phyloP scores from a whole-genome alignment of 345 rosid genomes.

The Rhodomyrtus tomentosa region DNA sequence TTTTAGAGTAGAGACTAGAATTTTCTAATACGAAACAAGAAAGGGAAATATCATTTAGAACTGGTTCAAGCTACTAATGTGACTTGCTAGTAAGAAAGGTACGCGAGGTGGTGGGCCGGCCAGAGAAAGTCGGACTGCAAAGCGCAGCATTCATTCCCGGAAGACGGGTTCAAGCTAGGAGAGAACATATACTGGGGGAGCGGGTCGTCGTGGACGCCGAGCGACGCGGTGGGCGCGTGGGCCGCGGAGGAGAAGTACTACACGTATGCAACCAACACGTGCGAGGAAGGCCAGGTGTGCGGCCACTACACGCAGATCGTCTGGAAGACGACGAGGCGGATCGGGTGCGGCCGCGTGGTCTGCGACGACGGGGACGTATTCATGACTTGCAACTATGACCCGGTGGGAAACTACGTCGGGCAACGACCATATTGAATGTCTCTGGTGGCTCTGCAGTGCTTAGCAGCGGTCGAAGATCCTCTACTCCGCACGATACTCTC shows the following conservation, averaged over 20 bases:
- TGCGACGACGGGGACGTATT: constrained; percentile 76
- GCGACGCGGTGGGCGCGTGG: constrained; percentile 63
- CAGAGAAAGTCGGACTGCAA: constrained; percentile 55
- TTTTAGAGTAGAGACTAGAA: background rate
- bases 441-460: background rate
- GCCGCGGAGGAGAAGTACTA: constrained; percentile 70
- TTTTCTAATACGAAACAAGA: background rate
- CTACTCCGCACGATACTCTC: background rate
- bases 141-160: constrained; percentile 51
- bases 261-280: constrained; percentile 37
- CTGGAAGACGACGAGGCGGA: constrained; percentile 53
- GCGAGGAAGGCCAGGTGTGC: constrained; percentile 53
- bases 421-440: constrained; percentile 45
- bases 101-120: constrained; percentile 31
- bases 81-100: constrained; percentile 40
- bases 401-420: constrained; percentile 74
- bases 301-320: constrained; percentile 90
- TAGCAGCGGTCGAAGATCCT: background rate
- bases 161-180: constrained; percentile 49
- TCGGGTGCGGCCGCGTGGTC: constrained; percentile 73
- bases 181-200: constrained; percentile 84
- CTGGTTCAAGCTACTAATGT: background rate
- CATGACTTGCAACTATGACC: constrained; percentile 89
- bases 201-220: constrained; percentile 52
- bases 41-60: background rate